These are phyloP conservation scores for Cryptococcus sp. DNA, from an alignment of 1,284 basidiomycete species.

Conservation along the genomic window DNA sequence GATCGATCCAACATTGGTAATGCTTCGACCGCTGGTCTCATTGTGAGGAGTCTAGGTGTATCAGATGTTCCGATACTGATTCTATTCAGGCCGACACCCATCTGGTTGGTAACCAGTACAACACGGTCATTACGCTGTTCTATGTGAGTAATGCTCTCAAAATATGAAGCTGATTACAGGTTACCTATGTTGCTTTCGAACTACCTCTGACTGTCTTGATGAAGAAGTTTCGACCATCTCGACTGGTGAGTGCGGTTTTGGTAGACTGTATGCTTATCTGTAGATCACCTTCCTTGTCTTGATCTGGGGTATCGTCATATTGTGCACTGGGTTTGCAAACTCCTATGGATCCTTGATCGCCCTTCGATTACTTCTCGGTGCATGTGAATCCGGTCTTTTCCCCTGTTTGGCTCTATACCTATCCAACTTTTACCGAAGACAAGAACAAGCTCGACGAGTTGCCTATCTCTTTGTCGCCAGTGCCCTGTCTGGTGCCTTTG, in stretches of 20 bases:
- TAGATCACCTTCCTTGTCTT: not conserved
- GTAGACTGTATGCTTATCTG: no score
- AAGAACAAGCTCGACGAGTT: constrained; percentile 19
- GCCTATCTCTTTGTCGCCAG: constrained; percentile 42
- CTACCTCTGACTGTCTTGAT: not conserved
- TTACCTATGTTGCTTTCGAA: not conserved
- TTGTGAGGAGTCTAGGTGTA: no score
- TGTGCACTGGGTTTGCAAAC: not conserved
- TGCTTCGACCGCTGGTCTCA: no score
- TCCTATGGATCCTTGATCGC: not conserved
- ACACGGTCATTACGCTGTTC: not conserved
- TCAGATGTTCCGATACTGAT: no score
- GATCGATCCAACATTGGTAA: constrained; percentile 49
- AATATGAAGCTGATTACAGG: not conserved
- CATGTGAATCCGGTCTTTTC: not conserved
- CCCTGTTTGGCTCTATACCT: constrained; percentile 7
- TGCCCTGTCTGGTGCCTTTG: constrained; percentile 32
- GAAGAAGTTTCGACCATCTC: not conserved
- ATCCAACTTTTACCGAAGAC: constrained; percentile 20
- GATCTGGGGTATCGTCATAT: not conserved
- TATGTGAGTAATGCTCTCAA: not conserved
- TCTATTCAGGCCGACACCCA: not conserved
- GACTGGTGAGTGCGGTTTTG: not conserved
- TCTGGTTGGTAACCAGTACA: not conserved
- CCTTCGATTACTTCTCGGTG: not conserved